These are phyloP conservation scores for Candida sanyiensis DNA, from an alignment of 805 yeast species.

Conservation along the genomic window DNA sequence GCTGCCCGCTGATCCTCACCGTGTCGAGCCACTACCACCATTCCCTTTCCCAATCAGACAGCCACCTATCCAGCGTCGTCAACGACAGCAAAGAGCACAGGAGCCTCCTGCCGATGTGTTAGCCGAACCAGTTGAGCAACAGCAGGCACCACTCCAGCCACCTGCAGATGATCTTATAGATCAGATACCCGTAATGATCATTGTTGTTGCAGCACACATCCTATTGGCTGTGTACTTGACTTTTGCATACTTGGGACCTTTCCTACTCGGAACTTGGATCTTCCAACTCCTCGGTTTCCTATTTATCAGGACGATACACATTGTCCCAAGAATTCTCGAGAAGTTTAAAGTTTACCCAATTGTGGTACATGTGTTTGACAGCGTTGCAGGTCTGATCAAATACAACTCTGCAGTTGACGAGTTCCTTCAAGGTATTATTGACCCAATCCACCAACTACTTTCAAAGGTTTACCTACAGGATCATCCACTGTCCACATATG, in stretches of 20 bases:
- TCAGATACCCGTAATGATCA: slow-evolving; percentile 14
- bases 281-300: slow-evolving; percentile 18
- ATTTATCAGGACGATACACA: slow-evolving; percentile 6
- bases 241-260: slow-evolving; percentile 43
- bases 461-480: slow-evolving; percentile 18
- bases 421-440: slow-evolving; percentile 4
- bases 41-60: slow-evolving; percentile 14
- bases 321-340: slow-evolving; percentile 5
- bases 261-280: slow-evolving; percentile 34
- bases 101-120: not conserved
- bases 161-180: slow-evolving; percentile 8
- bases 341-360: slow-evolving; percentile 2
- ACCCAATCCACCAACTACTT: slow-evolving; percentile 21
- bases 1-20: slow-evolving; percentile 3
- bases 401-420: slow-evolving; percentile 5
- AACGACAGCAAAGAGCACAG: not conserved
- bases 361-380: not conserved
- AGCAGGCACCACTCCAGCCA: slow-evolving; percentile 1
- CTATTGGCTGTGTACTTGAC: slow-evolving; percentile 33
- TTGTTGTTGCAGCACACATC: slow-evolving; percentile 25
- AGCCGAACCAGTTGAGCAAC: not conserved
- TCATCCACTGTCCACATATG: slow-evolving; percentile 30
- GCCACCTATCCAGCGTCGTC: slow-evolving; percentile 2
- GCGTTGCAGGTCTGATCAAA: not conserved
- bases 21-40: slow-evolving; percentile 14